A percentile compares a stretch with the other conserved stretches of the same genome.
Conservation (phyloP, 2,329 filamentous ascomycete genomes). For the Tolypocladium capitatum region DNA sequence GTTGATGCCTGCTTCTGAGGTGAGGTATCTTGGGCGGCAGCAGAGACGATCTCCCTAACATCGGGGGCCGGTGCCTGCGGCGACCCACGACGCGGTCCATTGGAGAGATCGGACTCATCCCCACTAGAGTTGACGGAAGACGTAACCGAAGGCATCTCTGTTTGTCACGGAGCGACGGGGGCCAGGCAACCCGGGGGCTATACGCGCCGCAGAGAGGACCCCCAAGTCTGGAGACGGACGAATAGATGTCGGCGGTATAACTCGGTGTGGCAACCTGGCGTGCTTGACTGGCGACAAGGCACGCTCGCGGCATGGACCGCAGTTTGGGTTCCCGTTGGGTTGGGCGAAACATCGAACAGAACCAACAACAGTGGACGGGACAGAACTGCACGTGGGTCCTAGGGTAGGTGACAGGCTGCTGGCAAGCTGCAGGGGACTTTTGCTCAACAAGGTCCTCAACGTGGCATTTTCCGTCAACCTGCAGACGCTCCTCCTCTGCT, state of each 20-base stretch:
- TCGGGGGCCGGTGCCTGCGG: not conserved
- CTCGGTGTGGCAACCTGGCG: not conserved
- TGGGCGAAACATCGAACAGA: too few relatives aligned
- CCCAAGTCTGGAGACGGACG: not conserved
- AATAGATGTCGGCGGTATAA: not conserved
- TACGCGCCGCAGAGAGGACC: not conserved
- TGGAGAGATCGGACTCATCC: conserved; percentile 4
- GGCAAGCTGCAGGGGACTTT: not conserved
- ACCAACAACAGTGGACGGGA: not conserved
- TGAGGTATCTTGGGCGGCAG: conserved; percentile 3
- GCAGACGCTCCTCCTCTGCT: not conserved
- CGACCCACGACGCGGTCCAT: not conserved
- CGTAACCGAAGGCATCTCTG: conserved; percentile 3
- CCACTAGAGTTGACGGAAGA: not conserved
- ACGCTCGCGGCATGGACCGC: too few relatives aligned
- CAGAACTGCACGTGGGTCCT: not conserved
- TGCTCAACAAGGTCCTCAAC: not conserved
- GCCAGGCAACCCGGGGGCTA: not conserved
- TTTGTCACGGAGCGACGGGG: not conserved
- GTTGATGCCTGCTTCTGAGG: conserved; percentile 1
- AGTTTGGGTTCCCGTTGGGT: too few relatives aligned
- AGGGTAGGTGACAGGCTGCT: not conserved
- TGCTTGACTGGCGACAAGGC: not conserved
- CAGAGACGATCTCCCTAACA: conserved; percentile 8
- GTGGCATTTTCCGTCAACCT: not conserved